A percentile compares a stretch with the other conserved stretches of the same genome.
These are phyloP conservation scores for Artemisia princeps DNA, from an alignment of 140 eudicot genomes.

Conservation along the genomic window DNA sequence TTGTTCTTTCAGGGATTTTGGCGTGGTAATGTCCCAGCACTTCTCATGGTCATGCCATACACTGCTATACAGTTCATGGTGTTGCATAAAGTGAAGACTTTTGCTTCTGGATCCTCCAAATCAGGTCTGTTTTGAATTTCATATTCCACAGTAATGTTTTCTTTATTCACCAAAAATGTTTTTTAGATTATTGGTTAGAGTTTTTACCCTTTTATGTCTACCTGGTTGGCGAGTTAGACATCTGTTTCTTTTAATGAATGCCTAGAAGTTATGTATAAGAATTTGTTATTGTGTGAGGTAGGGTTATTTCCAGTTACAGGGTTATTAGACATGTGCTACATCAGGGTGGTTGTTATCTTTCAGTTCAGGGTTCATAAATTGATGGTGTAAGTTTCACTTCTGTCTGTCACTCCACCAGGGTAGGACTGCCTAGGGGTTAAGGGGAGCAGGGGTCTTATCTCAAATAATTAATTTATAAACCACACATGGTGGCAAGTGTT, in stretches of 20 bases:
- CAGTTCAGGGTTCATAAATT: no score
- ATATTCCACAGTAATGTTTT: not conserved
- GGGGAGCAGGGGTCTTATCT: no score
- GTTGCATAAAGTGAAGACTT: conserved; percentile 70
- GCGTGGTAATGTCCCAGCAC: conserved; percentile 98
- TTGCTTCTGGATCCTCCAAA: conserved; percentile 81
- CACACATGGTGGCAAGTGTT: no score
- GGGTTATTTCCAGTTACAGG: no score
- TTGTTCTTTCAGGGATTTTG: conserved; percentile 67
- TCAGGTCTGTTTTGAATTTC: conserved; percentile 42
- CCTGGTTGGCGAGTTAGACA: not conserved
- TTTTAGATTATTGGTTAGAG: not conserved
- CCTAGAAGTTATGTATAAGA: no score
- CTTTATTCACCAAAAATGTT: not conserved
- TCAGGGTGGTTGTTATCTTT: no score
- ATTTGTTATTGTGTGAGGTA: no score
- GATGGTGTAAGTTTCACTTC: no score
- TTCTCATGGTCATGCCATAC: conserved; percentile 97
- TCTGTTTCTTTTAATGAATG: not conserved
- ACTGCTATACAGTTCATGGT: conserved; percentile 86
- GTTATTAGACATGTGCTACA: no score
- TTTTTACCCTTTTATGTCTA: not conserved
- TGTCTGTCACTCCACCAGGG: no score
- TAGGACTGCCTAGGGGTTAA: no score
- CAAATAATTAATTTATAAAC: no score